Percentiles rank a stretch among this genome's conserved stretches.
Conservation (phyloP, 1,284 basidiomycete genomes). For the Marasmius oreades region DNA sequence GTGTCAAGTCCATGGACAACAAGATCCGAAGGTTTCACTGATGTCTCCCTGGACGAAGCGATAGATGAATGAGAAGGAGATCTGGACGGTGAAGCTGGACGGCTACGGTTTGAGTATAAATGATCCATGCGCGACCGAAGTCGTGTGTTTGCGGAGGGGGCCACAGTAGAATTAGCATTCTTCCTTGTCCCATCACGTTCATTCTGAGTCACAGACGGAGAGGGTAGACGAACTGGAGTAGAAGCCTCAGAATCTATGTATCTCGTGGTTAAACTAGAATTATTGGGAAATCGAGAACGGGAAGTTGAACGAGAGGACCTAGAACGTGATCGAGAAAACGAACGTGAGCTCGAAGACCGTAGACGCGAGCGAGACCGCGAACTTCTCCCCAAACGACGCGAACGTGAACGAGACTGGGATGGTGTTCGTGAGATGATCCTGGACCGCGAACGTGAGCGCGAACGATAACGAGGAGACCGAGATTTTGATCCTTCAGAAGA, state of each 20-base stretch:
- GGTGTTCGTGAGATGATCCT: background rate
- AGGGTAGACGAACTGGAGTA: background rate
- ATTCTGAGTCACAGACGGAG: background rate
- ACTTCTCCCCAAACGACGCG: slow-evolving; percentile 11
- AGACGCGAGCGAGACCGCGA: slow-evolving; percentile 15
- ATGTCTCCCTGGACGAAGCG: slow-evolving; percentile 23
- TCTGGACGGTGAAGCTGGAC: slow-evolving; percentile 24
- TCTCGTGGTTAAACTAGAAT: background rate
- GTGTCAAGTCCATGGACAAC: slow-evolving; percentile 2
- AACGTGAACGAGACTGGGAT: slow-evolving; percentile 6
- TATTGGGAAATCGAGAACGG: background rate
- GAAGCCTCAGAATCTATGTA: slow-evolving; percentile 4
- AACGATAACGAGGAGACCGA: slow-evolving; percentile 9
- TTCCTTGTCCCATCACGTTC: background rate
- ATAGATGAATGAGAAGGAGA: slow-evolving; percentile 37
- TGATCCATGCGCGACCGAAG: slow-evolving; percentile 14
- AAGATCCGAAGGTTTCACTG: slow-evolving; percentile 12
- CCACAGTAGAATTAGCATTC: slow-evolving; percentile 33
- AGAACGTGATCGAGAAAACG: slow-evolving; percentile 28
- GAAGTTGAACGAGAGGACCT: slow-evolving; percentile 5
- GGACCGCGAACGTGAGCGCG: slow-evolving; percentile 4
- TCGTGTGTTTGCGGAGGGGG: slow-evolving; percentile 12
- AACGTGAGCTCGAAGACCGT: slow-evolving; percentile 19
- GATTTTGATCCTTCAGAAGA: slow-evolving; percentile 7
- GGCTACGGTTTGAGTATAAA: background rate